Evolutionary conservation across 768 basidiomycete species (phyloP), one percentile per base, ranked within the genome.

Genomic region (Cubamyces lactineus): DNA sequence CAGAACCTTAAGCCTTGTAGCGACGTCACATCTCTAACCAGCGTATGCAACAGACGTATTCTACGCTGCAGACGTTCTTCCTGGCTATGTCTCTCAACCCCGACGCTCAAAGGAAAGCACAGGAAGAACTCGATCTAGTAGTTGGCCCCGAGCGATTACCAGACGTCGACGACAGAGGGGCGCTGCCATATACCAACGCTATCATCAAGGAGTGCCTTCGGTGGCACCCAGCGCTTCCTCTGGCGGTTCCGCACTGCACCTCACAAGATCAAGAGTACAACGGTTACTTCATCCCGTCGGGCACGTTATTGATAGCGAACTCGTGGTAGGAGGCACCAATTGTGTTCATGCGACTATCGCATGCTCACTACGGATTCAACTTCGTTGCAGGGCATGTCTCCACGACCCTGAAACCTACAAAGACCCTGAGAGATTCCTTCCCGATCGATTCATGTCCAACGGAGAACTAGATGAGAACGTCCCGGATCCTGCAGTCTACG

Each of bases 211-310:
- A 62, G 16, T 49, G 34, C 13, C 38, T 62, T 7, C 54, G 61
- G 3, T 62, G 61, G 61, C 41, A 57, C 6, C 55, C 42, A 3
- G 61, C 57, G 5, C 24, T 50, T 2, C 54, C 48, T 11, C 41
- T 62, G 4, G 39, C 48, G 7, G 28, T 57, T 41, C n/a, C 59
- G 40, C 79, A 80, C 63, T 63, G 70, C 41, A 73, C 69, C 42
- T 59, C 55, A 13, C 39, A 65, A 46, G 68, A 71, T 42, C 62
- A 69, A 24, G 61, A 59, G 16, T 69, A 69, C 51, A 21, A 58
- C 1, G 66, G 66, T 3, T 66, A 66, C 51, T 51, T 43, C 46
- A 71, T 72, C 19, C 69, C 69, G 2, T 48, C 59, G 13, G 66
- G 67, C 9, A 63, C 67, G 3, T 43, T 66, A n/a, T 23, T 72